A percentile compares a stretch with the other conserved stretches of the same genome.
Evolutionary conservation across 306 rosid species (phyloP).

Genomic region (Coriaria nepalensis): DNA sequence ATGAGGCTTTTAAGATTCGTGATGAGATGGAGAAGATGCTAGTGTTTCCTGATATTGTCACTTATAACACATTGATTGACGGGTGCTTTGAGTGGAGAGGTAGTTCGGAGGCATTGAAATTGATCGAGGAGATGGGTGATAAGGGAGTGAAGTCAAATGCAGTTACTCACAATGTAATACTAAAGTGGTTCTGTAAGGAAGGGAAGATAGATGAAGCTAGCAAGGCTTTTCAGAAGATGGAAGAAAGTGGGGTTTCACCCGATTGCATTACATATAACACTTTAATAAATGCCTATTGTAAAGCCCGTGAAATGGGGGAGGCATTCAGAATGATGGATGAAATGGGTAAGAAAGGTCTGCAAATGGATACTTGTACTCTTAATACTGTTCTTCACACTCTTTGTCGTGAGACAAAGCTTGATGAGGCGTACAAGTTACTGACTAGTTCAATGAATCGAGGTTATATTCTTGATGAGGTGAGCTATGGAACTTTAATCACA

Average conservation of each 20-base stretch:
- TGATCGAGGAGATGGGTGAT: conserved; percentile 47
- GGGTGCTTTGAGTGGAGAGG: conserved; percentile 40
- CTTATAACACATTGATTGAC: conserved; percentile 75
- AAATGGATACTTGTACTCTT: conserved; percentile 46
- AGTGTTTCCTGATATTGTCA: conserved; percentile 55
- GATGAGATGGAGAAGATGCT: conserved; percentile 57
- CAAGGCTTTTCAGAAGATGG: conserved; percentile 33
- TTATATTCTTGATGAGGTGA: conserved; percentile 70
- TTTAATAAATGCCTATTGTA: conserved; percentile 51
- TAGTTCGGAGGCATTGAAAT: conserved; percentile 27
- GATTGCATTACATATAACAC: conserved; percentile 67
- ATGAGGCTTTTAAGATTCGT: conserved; percentile 54
- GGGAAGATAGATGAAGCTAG: conserved; percentile 57
- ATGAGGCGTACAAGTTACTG: conserved; percentile 44
- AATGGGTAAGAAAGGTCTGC: conserved; percentile 56
- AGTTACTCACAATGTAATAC: conserved; percentile 56
- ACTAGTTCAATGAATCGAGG: conserved; percentile 48
- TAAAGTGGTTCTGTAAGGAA: conserved; percentile 80
- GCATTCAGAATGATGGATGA: conserved; percentile 61
- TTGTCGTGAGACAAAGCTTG: conserved; percentile 53
- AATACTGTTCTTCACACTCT: conserved; percentile 47
- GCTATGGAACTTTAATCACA: conserved; percentile 70
- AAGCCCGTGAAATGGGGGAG: conserved; percentile 52
- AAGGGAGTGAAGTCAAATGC: conserved; percentile 47
- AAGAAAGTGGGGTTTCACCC: conserved; percentile 52